phyloP scores from a whole-genome alignment of 352 stramenopile genomes.

The Blastocystis hominis region DNA sequence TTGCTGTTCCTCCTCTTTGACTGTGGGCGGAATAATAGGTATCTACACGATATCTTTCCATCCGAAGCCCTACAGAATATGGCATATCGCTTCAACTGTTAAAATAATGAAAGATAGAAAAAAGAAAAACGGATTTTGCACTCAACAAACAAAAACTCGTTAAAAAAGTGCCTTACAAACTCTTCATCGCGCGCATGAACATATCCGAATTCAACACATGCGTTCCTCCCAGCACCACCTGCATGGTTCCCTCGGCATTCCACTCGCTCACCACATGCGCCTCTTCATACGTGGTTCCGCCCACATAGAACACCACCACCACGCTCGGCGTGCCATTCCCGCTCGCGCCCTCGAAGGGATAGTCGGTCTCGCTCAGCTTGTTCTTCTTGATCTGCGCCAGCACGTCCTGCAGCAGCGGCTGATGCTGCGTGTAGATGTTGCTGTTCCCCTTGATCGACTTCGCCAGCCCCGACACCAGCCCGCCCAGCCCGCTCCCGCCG shows the following conservation, averaged over 20 bases:
- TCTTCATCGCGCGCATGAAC: conserved; percentile 83
- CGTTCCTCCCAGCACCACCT: conserved; percentile 84
- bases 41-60: not conserved
- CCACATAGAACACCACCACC: conserved; percentile 94
- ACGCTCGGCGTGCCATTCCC: conserved; percentile 47
- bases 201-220: conserved; percentile 91
- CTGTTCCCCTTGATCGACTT: conserved; percentile 81
- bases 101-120: not conserved
- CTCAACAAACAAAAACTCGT: not conserved
- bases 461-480: conserved; percentile 69
- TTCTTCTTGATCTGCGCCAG: conserved; percentile 70
- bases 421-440: conserved; percentile 97
- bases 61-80: not conserved
- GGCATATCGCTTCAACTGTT: not conserved
- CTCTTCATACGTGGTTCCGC: conserved; percentile 95
- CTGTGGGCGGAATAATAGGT: not conserved
- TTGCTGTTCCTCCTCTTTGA: not conserved
- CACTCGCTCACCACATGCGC: conserved; percentile 90
- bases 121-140: not conserved
- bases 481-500: conserved; percentile 65
- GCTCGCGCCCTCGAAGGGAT: conserved; percentile 59
- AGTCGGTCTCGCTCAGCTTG: conserved; percentile 69
- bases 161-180: conserved; percentile 33
- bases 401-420: conserved; percentile 84
- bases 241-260: conserved; percentile 77